These are phyloP conservation scores for Copromyces sp. DNA, from an alignment of 495 filamentous ascomycete species.

Conservation along the genomic window DNA sequence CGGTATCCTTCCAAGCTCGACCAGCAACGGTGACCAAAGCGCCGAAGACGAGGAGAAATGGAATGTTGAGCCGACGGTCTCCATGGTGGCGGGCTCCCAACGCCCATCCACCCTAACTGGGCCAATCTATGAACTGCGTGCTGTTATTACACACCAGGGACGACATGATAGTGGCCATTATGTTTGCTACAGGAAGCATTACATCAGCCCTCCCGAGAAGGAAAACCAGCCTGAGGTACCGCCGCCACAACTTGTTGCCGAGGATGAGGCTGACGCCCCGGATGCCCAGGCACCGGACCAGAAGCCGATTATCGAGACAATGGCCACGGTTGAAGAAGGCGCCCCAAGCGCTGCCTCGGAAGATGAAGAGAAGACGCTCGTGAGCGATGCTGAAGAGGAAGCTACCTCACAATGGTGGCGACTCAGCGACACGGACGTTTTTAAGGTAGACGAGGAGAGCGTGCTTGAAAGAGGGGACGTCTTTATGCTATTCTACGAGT, in stretches of 20 bases:
- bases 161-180: slow-evolving; percentile 95
- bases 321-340: neutral
- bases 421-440: slow-evolving; percentile 77
- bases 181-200: slow-evolving; percentile 70
- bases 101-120: slow-evolving; percentile 33
- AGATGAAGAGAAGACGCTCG: slow-evolving; percentile 3
- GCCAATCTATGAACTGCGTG: slow-evolving; percentile 70
- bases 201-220: neutral
- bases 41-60: slow-evolving; percentile 47
- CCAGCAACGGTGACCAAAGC: slow-evolving; percentile 5
- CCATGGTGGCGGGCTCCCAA: slow-evolving; percentile 52
- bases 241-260: neutral
- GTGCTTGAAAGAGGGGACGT: slow-evolving; percentile 74
- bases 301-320: neutral
- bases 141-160: slow-evolving; percentile 82
- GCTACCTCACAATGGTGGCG: slow-evolving; percentile 58
- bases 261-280: neutral
- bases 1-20: neutral
- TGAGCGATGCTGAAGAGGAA: slow-evolving; percentile 11
- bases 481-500: slow-evolving; percentile 97
- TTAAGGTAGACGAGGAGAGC: slow-evolving; percentile 56
- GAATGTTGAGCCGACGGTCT: slow-evolving; percentile 50
- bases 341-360: neutral
- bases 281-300: neutral
- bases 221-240: neutral